phyloP scores from a whole-genome alignment of 2,329 filamentous ascomycete genomes.

The Fusarium sublunatum region DNA sequence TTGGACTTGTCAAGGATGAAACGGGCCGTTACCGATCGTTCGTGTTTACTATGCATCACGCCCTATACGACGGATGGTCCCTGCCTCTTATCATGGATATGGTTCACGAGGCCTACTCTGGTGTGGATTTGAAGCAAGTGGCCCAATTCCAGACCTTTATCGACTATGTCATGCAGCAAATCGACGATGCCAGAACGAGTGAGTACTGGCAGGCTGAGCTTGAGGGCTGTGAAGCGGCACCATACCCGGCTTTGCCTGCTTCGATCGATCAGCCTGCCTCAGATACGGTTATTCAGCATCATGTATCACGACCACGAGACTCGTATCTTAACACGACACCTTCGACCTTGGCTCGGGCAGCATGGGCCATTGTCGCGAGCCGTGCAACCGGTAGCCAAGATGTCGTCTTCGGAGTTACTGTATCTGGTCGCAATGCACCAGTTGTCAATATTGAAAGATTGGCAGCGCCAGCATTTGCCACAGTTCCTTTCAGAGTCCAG shows the following conservation, averaged over 20 bases:
- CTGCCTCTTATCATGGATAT: slow-evolving; percentile 30
- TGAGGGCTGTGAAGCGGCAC: not conserved
- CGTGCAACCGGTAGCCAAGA: slow-evolving; percentile 57
- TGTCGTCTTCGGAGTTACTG: slow-evolving; percentile 56
- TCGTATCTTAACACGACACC: too few relatives aligned
- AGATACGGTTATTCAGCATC: not conserved
- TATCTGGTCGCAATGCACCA: slow-evolving; percentile 52
- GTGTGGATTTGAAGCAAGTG: not conserved
- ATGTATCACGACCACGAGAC: too few relatives aligned
- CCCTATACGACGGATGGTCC: not conserved
- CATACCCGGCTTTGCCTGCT: slow-evolving; percentile 12
- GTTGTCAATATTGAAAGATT: slow-evolving; percentile 9
- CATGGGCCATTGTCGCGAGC: slow-evolving; percentile 1
- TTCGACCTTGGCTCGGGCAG: not conserved
- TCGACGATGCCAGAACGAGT: not conserved
- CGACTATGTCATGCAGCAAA: not conserved
- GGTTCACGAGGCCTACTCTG: slow-evolving; percentile 17
- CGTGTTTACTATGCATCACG: too few relatives aligned
- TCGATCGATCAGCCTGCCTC: not conserved
- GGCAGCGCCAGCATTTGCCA: slow-evolving; percentile 1
- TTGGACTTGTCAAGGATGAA: too few relatives aligned
- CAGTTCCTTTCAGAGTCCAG: too few relatives aligned
- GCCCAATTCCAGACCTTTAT: slow-evolving; percentile 13
- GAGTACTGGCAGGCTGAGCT: slow-evolving; percentile 17
- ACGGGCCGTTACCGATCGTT: too few relatives aligned